phyloP scores from a whole-genome alignment of 2,329 filamentous ascomycete genomes.

The Cladobotryum protrusum region DNA sequence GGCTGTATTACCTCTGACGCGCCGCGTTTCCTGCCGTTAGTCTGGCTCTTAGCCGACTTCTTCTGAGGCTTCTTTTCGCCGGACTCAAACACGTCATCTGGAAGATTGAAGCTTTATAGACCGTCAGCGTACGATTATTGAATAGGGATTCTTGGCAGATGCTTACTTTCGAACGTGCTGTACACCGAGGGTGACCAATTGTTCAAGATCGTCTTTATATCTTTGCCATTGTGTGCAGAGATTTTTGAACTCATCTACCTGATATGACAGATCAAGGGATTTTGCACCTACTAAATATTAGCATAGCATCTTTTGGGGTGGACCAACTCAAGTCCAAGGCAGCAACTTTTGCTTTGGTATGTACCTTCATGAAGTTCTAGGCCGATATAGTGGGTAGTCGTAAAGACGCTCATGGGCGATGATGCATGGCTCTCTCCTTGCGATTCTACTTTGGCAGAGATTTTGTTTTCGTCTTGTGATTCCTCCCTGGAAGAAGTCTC shows the following conservation, averaged over 20 bases:
- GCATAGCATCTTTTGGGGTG: slow-evolving; percentile 12
- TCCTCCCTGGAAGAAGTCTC: slow-evolving; percentile 20
- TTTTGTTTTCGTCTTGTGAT: slow-evolving; percentile 34
- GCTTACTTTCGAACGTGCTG: slow-evolving; percentile 81
- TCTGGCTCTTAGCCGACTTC: slow-evolving; percentile 41
- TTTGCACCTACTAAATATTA: slow-evolving; percentile 51
- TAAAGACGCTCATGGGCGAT: slow-evolving; percentile 55
- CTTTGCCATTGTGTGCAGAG: slow-evolving; percentile 70
- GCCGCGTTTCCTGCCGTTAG: slow-evolving; percentile 42
- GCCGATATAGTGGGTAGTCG: slow-evolving; percentile 91
- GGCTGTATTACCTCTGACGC: slow-evolving; percentile 38
- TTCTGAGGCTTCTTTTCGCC: slow-evolving; percentile 68
- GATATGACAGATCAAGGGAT: slow-evolving; percentile 69
- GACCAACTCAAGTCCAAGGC: neutral
- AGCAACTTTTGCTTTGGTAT: too few relatives aligned
- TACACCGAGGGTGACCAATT: slow-evolving; percentile 59
- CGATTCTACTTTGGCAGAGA: slow-evolving; percentile 27
- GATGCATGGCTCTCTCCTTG: slow-evolving; percentile 26
- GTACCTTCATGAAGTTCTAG: slow-evolving; percentile 71
- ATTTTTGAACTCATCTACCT: slow-evolving; percentile 82
- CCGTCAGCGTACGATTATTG: slow-evolving; percentile 11
- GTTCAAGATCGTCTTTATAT: slow-evolving; percentile 66
- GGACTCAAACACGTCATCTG: slow-evolving; percentile 79
- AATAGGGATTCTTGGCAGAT: neutral
- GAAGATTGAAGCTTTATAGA: slow-evolving; percentile 68